Conservation (phyloP, 331 rosid genomes). For the Stylosanthes scabra region DNA sequence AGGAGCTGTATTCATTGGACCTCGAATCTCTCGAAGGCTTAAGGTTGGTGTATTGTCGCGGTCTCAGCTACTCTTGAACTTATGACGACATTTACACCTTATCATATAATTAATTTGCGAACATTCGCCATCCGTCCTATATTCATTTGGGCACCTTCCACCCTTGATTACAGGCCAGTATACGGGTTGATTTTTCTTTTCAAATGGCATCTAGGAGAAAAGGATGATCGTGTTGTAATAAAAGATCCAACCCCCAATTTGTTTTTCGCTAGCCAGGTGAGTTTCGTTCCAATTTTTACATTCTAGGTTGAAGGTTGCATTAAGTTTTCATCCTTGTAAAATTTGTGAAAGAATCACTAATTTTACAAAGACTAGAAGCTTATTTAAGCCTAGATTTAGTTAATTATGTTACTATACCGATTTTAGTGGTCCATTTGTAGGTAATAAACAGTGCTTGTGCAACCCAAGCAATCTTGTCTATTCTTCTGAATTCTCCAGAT, state of each 20-base stretch:
- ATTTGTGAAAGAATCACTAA: too few species aligned
- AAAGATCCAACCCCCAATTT: conserved; percentile 95
- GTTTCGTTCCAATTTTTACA: conserved; percentile 30
- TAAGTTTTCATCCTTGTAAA: too few species aligned
- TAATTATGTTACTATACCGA: conserved; percentile 18
- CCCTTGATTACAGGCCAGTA: conserved; percentile 78
- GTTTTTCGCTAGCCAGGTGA: conserved; percentile 96
- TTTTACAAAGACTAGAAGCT: too few species aligned
- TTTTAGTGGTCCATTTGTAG: conserved; percentile 46
- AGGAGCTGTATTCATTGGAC: conserved; percentile 92
- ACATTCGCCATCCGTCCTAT: conserved; percentile 14
- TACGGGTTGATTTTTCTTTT: conserved; percentile 96
- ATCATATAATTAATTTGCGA: conserved; percentile 27
- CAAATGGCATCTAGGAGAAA: conserved; percentile 99
- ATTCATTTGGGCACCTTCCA: neutral
- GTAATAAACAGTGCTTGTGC: conserved; percentile 98
- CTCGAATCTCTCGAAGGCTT: conserved; percentile 77
- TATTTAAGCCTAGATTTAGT: neutral
- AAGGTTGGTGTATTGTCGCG: conserved; percentile 52
- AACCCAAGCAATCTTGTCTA: conserved; percentile 96
- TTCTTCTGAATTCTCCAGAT: conserved; percentile 88
- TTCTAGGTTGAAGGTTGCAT: neutral
- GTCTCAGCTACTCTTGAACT: conserved; percentile 29
- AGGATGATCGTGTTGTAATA: conserved; percentile 81
- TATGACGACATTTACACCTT: conserved; percentile 22